These are phyloP conservation scores for Talaromyces sp. DNA, from an alignment of 2,329 filamentous ascomycete genomes.

Conservation along the genomic window DNA sequence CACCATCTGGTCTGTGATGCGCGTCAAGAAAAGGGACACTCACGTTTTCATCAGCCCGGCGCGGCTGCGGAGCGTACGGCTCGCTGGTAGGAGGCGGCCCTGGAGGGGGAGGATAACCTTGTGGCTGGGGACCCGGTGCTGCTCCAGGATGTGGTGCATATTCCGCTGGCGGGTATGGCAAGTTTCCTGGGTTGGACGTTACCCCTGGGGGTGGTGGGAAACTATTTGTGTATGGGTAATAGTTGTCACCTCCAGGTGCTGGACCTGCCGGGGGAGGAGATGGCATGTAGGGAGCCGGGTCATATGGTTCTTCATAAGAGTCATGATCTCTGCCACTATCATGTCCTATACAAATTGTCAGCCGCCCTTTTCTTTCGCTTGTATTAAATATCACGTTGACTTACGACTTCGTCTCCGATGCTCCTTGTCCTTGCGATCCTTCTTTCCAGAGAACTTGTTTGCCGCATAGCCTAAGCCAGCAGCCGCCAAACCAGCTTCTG, in stretches of 20 bases:
- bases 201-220: slow-evolving; percentile 41
- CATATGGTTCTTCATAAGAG: slow-evolving; percentile 39
- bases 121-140: slow-evolving; percentile 32
- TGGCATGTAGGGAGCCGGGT: slow-evolving; percentile 33
- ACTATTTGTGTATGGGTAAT: slow-evolving; percentile 36
- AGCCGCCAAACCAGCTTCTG: slow-evolving; percentile 54
- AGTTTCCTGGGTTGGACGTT: slow-evolving; percentile 22
- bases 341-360: slow-evolving; percentile 21
- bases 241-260: slow-evolving; percentile 26
- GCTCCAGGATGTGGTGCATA: slow-evolving; percentile 33
- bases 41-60: slow-evolving; percentile 48
- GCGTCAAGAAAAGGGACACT: slow-evolving; percentile 39
- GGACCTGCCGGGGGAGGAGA: slow-evolving; percentile 28
- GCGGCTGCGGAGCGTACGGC: slow-evolving; percentile 34
- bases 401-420: slow-evolving; percentile 38
- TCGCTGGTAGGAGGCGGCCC: slow-evolving; percentile 31
- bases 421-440: slow-evolving; percentile 30
- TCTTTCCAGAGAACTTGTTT: slow-evolving; percentile 55
- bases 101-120: slow-evolving; percentile 33
- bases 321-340: slow-evolving; percentile 29
- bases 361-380: not conserved
- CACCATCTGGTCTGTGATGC: slow-evolving; percentile 38
- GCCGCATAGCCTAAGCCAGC: slow-evolving; percentile 55
- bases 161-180: slow-evolving; percentile 1
- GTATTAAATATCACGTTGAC: slow-evolving; percentile 18